Base-by-base conservation (phyloP, 257 asterid species). In the Asclepias syriaca region DNA sequence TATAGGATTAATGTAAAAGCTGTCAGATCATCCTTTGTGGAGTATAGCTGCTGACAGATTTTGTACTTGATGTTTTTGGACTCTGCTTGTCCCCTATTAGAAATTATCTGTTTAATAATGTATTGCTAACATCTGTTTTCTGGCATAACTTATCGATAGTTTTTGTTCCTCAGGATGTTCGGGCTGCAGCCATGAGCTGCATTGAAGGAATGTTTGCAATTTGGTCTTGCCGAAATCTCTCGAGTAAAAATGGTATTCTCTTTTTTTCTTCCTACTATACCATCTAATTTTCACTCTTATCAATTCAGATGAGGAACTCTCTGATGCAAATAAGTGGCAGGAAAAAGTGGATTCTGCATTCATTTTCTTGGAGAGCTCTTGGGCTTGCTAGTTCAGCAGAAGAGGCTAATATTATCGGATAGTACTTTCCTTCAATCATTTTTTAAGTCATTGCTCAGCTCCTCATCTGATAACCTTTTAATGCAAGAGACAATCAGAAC, bases 401-500 rank as follows among this genome's bases (percentile, higher is more conserved):
- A 91, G 87, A 88, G 67, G 83, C 80, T 89, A 83, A 83, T 92
- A 74, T 54, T 95, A 65, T 90, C 96, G n/a, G 96, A 94, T 82
- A 83, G 55, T 54, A 83, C 83, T 76, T 79, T 85, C 69, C 91
- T 95, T 68, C 71, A 83, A 65, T 83, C 97, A 55, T 72, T 88
- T 77, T 85, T 91, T 78, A 78, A 89, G 37, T 76, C 91, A 70
- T 73, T 94, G 81, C 90, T 94, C 69, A 74, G 91, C 82, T 79
- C 91, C 71, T 80, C 91, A 3, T 48, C 85, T 70, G 81, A 76
- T 63, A 81, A 82, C 83, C 88, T 95, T 72, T 77, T 90, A 80
- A 83, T 90, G 83, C 89, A 83, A 73, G 83, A 81, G 64, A 73
- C 79, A 65, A 77, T 81, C 68, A 90, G 89, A 48, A 80, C 84